Evolutionary conservation across 75 land plant genomes (phyloP).

Genomic region (Larix kaempferi): DNA sequence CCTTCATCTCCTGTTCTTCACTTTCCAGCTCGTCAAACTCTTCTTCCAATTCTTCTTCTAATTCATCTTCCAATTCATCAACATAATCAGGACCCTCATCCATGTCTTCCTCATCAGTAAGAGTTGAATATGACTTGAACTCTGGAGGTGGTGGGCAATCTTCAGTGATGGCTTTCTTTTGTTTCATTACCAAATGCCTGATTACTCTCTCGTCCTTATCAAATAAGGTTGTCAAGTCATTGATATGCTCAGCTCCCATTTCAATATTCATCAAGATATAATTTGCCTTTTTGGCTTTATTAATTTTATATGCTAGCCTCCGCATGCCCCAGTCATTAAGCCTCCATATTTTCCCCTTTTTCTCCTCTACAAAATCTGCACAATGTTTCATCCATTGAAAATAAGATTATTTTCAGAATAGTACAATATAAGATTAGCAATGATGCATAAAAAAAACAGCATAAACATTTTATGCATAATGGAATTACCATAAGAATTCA

Average conservation of each 20-base stretch:
- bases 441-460: not conserved
- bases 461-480: not conserved
- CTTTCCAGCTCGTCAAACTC: slow-evolving; percentile 11
- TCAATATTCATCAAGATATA: slow-evolving; percentile 97
- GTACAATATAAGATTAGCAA: not conserved
- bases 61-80: slow-evolving; percentile 32
- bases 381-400: not conserved
- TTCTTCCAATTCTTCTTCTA: slow-evolving; percentile 11
- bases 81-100: slow-evolving; percentile 37
- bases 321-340: slow-evolving; percentile 94
- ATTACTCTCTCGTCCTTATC: slow-evolving; percentile 93
- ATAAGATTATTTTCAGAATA: not conserved
- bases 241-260: slow-evolving; percentile 60
- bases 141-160: slow-evolving; percentile 83
- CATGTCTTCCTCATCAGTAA: slow-evolving; percentile 43
- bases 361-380: slow-evolving; percentile 82
- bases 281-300: slow-evolving; percentile 73
- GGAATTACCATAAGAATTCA: not conserved
- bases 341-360: slow-evolving; percentile 89
- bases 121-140: slow-evolving; percentile 22
- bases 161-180: slow-evolving; percentile 64
- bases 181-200: slow-evolving; percentile 80
- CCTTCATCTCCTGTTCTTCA: not conserved
- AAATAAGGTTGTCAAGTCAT: slow-evolving; percentile 72
- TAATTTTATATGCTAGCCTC: slow-evolving; percentile 83